phyloP scores from a whole-genome alignment of 805 yeast genomes.

The Saturnispora gosingensis region DNA sequence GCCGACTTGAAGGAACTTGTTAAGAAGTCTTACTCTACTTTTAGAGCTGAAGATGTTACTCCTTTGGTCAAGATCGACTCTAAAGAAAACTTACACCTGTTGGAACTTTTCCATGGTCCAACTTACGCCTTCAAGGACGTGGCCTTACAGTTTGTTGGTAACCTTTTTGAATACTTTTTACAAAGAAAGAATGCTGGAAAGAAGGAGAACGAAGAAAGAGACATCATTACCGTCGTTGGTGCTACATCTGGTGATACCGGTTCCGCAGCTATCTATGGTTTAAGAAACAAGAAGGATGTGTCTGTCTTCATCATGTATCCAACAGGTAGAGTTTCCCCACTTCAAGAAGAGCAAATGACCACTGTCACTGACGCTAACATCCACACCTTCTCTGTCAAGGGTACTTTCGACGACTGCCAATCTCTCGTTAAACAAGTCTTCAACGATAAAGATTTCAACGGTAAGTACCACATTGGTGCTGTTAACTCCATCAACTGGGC shows the following conservation, averaged over 20 bases:
- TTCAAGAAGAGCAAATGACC: constrained; percentile 98
- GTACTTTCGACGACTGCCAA: constrained; percentile 98
- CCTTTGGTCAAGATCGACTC: constrained; percentile 58
- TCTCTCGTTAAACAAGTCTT: constrained; percentile 90
- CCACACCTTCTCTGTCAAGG: constrained; percentile 89
- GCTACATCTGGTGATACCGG: constrained; percentile 99
- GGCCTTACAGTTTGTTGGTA: constrained; percentile 96
- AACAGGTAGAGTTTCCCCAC: constrained; percentile 93
- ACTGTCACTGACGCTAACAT: constrained; percentile 89
- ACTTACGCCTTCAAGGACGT: constrained; percentile 99
- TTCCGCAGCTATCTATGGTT: constrained; percentile 96
- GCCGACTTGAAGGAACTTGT: constrained; percentile 58
- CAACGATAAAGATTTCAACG: constrained; percentile 82
- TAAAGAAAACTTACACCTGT: constrained; percentile 47
- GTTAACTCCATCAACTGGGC: constrained; percentile 99
- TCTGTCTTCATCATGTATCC: constrained; percentile 95
- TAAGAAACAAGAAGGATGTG: constrained; percentile 95
- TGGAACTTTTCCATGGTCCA: constrained; percentile 98
- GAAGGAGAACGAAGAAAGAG: constrained; percentile 45
- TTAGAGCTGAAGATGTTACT: constrained; percentile 81
- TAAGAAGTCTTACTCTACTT: constrained; percentile 74
- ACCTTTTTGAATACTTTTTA: constrained; percentile 87
- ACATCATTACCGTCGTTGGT: constrained; percentile 90
- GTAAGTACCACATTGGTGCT: constrained; percentile 89
- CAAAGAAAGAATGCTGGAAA: constrained; percentile 57